Evolutionary conservation across 2,329 filamentous ascomycete species (phyloP), one percentile per base, ranked within the genome.

Genomic region (Daldinia sp.): DNA sequence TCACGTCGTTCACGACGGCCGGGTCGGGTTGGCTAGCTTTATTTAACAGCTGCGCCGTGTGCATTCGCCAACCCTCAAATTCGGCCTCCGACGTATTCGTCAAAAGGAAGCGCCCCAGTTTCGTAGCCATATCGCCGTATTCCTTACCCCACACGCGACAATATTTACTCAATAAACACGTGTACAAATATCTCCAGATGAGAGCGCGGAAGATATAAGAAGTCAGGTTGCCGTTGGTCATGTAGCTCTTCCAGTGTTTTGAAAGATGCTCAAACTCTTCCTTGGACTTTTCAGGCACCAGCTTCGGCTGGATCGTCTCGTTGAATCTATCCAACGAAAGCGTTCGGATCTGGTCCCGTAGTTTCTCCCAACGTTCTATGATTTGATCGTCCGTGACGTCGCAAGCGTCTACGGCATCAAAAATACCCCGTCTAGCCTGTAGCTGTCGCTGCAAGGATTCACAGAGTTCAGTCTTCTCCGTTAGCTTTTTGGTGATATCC

Each of bases 151-250:
- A 77, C 18, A 72, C 65, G 28, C 72, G 71, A 39, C 72, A 74
- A 41, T 55, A 61, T 10, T 72, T 68, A 10, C 60, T 54, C 59
- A 78, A 73, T 12, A 76, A 64, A 7, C 69, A 69, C n/a, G 72
- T 70, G 41, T 69, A 39, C 33, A 78, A 55, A 44, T 75, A 76
- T 26, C 75, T 72, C 77, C 77, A 78, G 61, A 78, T 73, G 28
- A 78, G 69, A 1, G 75, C 75, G 10, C 74, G 75, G 53, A 78
- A 72, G 9, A 78, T 51, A 58, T 76, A 77, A 66, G 60, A 63
- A 1, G 71, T 72, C 44, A 75, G 26, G 42, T 65, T 48, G 1
- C 63, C 23, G 7, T 61, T 72, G 53, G 42, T 72, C 9, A 76
- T 56, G 67, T 77, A 78, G 44, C 60, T 67, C 42, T 70, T 71